A percentile compares a stretch with the other conserved stretches of the same genome.
Evolutionary conservation across 2,329 filamentous ascomycete species (phyloP).

Genomic region (Cryphonectria naterciae): DNA sequence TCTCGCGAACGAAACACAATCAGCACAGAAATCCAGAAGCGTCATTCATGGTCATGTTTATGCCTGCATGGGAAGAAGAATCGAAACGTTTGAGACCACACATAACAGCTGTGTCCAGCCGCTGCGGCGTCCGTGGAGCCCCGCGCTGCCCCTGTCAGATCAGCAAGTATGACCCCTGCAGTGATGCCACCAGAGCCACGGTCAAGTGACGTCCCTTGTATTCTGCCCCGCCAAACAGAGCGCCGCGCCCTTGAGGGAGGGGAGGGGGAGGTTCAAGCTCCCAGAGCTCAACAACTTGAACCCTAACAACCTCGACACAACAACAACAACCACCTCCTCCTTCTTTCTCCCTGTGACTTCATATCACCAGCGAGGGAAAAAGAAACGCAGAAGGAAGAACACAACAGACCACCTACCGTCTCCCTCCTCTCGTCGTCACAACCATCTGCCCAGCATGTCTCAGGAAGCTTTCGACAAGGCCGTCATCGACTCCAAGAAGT

Average conservation of each 20-base stretch:
- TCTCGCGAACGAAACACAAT: neutral
- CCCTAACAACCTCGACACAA: neutral
- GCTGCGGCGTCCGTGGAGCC: conserved; percentile 2
- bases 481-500: conserved; percentile 67
- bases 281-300: conserved; percentile 3
- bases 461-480: conserved; percentile 57
- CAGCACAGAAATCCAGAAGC: neutral
- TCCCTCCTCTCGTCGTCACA: neutral
- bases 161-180: conserved; percentile 3
- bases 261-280: neutral
- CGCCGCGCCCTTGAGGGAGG: neutral
- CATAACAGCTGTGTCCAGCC: neutral
- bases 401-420: neutral
- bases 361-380: neutral
- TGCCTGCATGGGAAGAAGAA: too few species aligned
- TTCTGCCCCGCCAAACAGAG: conserved; percentile 8
- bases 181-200: neutral
- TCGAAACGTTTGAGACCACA: too few species aligned
- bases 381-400: neutral
- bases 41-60: too few species aligned
- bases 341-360: neutral
- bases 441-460: conserved; percentile 42
- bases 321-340: neutral
- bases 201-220: conserved; percentile 16
- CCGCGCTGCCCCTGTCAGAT: conserved; percentile 2